Conservation (phyloP, 495 filamentous ascomycete species). For the Sporormia fimetaria region DNA sequence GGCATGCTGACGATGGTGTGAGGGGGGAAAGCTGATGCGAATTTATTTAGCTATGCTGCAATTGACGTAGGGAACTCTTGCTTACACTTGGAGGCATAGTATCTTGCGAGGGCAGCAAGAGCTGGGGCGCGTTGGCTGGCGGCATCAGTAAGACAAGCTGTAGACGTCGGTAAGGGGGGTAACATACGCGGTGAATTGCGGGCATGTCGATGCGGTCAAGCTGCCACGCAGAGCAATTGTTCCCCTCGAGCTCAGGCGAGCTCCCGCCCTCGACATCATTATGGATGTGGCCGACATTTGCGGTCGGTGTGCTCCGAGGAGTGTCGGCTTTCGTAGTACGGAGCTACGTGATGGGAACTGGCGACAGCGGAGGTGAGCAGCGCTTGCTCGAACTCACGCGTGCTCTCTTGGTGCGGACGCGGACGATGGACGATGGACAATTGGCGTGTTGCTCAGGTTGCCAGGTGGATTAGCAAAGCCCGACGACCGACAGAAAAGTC, state of each 20-base stretch:
- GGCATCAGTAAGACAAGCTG: conserved; percentile 18
- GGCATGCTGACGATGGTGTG: conserved; percentile 97
- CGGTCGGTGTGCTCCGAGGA: too few relatives aligned
- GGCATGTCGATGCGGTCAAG: conserved; percentile 8
- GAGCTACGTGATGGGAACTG: too few relatives aligned
- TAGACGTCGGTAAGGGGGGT: too few relatives aligned
- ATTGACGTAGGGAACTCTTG: conserved; percentile 11
- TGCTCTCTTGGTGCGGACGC: background rate
- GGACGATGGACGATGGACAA: conserved; percentile 7
- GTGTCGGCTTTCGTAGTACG: too few relatives aligned
- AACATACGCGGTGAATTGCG: conserved; percentile 15
- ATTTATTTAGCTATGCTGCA: background rate
- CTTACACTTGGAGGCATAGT: conserved; percentile 71
- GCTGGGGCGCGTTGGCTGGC: conserved; percentile 35
- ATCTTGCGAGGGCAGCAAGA: conserved; percentile 53
- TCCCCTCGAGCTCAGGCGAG: conserved; percentile 26
- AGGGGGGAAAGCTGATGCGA: conserved; percentile 63
- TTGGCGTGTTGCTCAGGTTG: too few relatives aligned
- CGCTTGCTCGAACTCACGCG: conserved; percentile 9
- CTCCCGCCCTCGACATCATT: conserved; percentile 28
- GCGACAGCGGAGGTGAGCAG: conserved; percentile 3
- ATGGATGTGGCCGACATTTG: conserved; percentile 33
- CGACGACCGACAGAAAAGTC: too few relatives aligned
- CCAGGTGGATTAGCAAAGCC: too few relatives aligned
- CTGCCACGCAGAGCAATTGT: conserved; percentile 23